Conservation (phyloP, 176 grass and related monocot species). For the Tillandsia fasciculata region DNA sequence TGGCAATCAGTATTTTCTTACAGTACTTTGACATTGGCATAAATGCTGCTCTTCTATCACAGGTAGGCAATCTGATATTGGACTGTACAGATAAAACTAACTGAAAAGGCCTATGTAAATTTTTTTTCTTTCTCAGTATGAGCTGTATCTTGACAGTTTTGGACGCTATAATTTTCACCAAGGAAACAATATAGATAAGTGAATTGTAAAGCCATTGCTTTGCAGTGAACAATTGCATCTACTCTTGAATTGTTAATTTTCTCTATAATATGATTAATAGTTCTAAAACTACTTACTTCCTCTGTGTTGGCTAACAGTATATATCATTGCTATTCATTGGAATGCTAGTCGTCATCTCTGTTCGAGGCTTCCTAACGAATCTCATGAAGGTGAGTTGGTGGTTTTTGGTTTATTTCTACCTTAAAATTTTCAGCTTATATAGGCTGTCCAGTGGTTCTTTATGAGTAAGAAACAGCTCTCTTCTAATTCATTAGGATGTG, state of each 20-base stretch:
- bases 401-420: neutral
- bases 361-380: conserved; percentile 93
- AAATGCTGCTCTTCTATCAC: conserved; percentile 75
- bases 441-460: neutral
- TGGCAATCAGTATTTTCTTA: conserved; percentile 94
- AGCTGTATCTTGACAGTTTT: no score
- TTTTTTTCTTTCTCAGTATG: neutral
- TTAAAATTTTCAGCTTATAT: neutral
- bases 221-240: neutral
- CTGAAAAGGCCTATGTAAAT: neutral
- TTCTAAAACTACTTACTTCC: conserved; percentile 8
- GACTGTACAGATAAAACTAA: neutral
- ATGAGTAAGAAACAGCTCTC: neutral
- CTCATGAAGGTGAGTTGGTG: conserved; percentile 64
- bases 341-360: conserved; percentile 95
- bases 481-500: no score
- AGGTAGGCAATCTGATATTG: conserved; percentile 26
- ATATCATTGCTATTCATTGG: conserved; percentile 98
- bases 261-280: conserved; percentile 9
- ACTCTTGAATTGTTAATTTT: neutral
- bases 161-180: no score
- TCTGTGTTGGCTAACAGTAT: conserved; percentile 41
- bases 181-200: no score
- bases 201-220: no score
- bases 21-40: conserved; percentile 96